Conservation (phyloP, 306 rosid species). For the Cucurbita argyrosperma region DNA sequence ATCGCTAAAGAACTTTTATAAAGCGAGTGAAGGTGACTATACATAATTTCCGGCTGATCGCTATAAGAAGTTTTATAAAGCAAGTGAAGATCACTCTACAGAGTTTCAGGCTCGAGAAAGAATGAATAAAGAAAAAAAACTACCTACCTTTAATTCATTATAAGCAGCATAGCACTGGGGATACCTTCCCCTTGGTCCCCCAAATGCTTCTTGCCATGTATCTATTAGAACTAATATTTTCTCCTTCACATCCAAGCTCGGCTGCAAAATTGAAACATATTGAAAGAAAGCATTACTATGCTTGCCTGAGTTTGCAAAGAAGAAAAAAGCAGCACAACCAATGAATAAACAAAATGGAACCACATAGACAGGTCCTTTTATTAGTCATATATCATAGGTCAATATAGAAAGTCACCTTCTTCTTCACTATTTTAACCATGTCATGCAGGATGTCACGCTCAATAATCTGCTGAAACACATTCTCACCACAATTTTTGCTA, state of each 20-base stretch:
- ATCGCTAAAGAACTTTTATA: background rate
- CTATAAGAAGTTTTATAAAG: background rate
- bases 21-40: background rate
- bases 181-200: slow-evolving; percentile 60
- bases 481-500: slow-evolving; percentile 90
- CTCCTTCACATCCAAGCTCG: slow-evolving; percentile 80
- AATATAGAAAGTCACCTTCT: slow-evolving; percentile 40
- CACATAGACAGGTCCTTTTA: background rate
- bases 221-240: slow-evolving; percentile 74
- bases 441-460: slow-evolving; percentile 87
- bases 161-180: slow-evolving; percentile 85
- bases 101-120: background rate
- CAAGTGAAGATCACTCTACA: background rate
- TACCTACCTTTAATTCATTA: slow-evolving; percentile 63
- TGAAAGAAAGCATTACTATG: slow-evolving; percentile 16
- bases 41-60: background rate
- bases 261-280: slow-evolving; percentile 50
- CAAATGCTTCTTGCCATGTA: slow-evolving; percentile 98
- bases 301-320: background rate
- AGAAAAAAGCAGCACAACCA: background rate
- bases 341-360: slow-evolving; percentile 9
- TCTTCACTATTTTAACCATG: slow-evolving; percentile 95
- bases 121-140: background rate
- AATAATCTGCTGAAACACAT: slow-evolving; percentile 62
- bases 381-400: background rate